These are phyloP conservation scores for Nicotiana tabacum DNA, from an alignment of 257 asterid genomes.

Conservation along the genomic window DNA sequence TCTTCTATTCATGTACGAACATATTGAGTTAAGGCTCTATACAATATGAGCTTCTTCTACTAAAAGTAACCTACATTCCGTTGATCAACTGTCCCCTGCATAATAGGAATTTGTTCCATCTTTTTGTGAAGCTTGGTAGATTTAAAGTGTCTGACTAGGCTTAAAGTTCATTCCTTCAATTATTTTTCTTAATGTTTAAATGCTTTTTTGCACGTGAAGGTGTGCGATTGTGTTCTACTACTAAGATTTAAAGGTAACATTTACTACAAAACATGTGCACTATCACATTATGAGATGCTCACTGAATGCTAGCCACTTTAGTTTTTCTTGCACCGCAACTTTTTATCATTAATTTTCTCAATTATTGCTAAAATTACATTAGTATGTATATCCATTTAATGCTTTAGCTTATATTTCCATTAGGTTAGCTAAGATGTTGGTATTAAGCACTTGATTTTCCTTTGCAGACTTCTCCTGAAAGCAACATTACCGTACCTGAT, in stretches of 20 bases:
- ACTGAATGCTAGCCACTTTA: not conserved
- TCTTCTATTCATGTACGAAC: no score
- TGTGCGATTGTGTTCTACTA: not conserved
- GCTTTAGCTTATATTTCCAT: no score
- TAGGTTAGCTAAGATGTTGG: not conserved
- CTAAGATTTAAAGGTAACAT: not conserved
- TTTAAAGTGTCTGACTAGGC: no score
- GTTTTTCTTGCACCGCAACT: no score
- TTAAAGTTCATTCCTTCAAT: no score
- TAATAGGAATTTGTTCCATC: not conserved
- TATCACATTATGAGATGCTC: not conserved
- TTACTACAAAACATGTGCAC: not conserved
- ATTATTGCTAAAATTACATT: no score
- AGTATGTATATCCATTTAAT: no score
- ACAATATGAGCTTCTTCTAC: no score
- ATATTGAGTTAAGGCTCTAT: no score
- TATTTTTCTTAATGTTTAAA: not conserved
- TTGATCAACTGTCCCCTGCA: no score
- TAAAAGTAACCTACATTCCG: no score
- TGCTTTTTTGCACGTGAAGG: not conserved
- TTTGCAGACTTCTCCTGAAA: conserved; percentile 54
- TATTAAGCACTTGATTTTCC: conserved; percentile 8
- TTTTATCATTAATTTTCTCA: no score
- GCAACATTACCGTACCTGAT: conserved; percentile 5
- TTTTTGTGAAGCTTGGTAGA: not conserved